Evolutionary conservation across 306 rosid species (phyloP).

Genomic region (Cucurbita pepo): DNA sequence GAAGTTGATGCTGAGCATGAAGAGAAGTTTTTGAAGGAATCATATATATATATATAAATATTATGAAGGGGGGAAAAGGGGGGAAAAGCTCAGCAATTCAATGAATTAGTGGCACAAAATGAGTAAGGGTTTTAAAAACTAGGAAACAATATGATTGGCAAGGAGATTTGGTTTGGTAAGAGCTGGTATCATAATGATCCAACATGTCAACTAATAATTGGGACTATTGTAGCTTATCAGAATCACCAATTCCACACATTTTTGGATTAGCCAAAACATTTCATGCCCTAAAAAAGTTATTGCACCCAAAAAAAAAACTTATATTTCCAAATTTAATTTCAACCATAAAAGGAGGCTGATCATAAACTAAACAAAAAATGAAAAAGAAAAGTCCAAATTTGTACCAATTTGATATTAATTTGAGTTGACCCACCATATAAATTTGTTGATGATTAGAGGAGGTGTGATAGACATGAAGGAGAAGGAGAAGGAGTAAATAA

Average conservation of each 20-base stretch:
- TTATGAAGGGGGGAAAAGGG: too few species aligned
- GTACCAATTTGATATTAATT: too few species aligned
- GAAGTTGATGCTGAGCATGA: not conserved
- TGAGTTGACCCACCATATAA: too few species aligned
- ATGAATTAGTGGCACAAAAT: not conserved
- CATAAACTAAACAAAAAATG: too few species aligned
- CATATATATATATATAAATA: too few species aligned
- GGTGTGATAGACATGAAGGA: too few species aligned
- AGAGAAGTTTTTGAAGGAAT: too few species aligned
- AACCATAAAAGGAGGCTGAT: not conserved
- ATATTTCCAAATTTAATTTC: not conserved
- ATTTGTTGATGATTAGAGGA: too few species aligned
- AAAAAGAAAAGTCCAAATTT: too few species aligned
- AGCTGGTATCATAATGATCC: not conserved
- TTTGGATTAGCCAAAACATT: not conserved
- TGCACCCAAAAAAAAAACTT: not conserved
- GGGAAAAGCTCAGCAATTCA: not conserved
- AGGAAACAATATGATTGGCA: not conserved
- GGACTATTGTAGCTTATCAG: not conserved
- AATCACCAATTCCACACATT: not conserved
- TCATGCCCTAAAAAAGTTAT: not conserved
- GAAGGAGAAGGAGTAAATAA: too few species aligned
- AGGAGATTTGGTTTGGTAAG: slow-evolving; percentile 1
- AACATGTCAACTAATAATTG: not conserved
- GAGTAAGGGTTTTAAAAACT: not conserved